A percentile compares a stretch with the other conserved stretches of the same genome.
These are phyloP conservation scores for Camellia japonica DNA, from an alignment of 148 eudicot species.

Conservation along the genomic window DNA sequence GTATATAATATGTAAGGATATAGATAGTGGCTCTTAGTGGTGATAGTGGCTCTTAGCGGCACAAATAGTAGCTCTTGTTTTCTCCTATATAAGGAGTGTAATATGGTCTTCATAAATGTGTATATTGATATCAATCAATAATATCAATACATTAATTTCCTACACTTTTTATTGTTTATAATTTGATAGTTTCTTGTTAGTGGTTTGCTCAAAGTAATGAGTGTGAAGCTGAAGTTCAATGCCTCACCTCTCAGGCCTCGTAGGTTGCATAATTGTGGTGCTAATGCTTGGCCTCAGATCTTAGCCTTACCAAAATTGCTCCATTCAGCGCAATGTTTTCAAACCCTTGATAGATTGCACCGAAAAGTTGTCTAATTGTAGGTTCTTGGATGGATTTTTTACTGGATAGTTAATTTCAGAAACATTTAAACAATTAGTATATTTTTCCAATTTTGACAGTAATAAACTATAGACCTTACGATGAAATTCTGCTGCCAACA, in stretches of 20 bases:
- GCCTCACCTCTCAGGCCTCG: neutral
- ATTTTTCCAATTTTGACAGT: neutral
- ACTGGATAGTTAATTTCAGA: neutral
- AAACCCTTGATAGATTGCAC: neutral
- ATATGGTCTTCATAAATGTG: too few species aligned
- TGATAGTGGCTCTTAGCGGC: too few species aligned
- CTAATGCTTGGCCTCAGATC: slow-evolving; percentile 3
- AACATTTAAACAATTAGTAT: neutral
- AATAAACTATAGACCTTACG: neutral
- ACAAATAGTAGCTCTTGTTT: too few species aligned
- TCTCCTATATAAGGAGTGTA: too few species aligned
- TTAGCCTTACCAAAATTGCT: too few species aligned
- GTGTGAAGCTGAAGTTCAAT: neutral
- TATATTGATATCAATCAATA: too few species aligned
- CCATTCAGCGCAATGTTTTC: neutral
- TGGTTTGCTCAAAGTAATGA: neutral
- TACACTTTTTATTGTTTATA: neutral
- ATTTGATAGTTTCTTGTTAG: neutral
- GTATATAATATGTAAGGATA: too few species aligned
- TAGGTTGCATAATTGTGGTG: neutral
- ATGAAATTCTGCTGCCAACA: neutral
- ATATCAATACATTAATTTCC: too few species aligned
- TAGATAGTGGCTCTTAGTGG: too few species aligned
- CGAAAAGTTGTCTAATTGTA: neutral
- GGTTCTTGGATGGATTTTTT: neutral